phyloP scores from a whole-genome alignment of 495 filamentous ascomycete species.

The Penicillium taxi region DNA sequence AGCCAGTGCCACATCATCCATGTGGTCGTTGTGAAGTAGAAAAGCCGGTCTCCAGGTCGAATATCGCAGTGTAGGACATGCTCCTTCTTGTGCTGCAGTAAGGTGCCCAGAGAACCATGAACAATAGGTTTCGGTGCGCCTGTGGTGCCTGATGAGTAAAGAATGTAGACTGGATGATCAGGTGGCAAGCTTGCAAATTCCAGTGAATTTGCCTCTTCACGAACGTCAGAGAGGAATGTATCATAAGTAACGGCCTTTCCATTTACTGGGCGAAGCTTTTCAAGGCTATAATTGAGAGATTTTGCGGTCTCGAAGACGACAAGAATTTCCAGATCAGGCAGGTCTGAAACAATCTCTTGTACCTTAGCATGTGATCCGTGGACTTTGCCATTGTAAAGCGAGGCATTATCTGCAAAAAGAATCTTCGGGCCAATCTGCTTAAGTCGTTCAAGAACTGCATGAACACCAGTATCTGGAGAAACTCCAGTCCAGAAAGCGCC shows the following conservation, averaged over 20 bases:
- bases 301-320: constrained; percentile 62
- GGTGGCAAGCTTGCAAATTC: constrained; percentile 67
- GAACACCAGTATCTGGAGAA: constrained; percentile 73
- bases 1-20: constrained; percentile 99
- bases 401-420: constrained; percentile 79
- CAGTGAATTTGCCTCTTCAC: constrained; percentile 38
- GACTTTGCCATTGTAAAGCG: constrained; percentile 79
- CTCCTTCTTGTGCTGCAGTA: constrained; percentile 94
- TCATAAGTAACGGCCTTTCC: constrained; percentile 46
- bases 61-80: constrained; percentile 78
- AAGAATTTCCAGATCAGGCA: constrained; percentile 55
- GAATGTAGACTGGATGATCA: constrained; percentile 80
- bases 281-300: constrained; percentile 39
- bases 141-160: constrained; percentile 84
- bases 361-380: constrained; percentile 68
- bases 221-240: constrained; percentile 41
- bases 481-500: constrained; percentile 90
- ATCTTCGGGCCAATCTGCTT: constrained; percentile 72
- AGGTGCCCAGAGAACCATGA: constrained; percentile 76
- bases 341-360: constrained; percentile 53
- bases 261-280: constrained; percentile 36
- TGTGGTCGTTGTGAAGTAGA: constrained; percentile 84
- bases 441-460: constrained; percentile 73
- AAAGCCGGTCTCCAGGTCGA: constrained; percentile 54
- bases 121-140: constrained; percentile 90